phyloP scores from a whole-genome alignment of 2,329 filamentous ascomycete species.

The Talaromyces albobiverticillius region DNA sequence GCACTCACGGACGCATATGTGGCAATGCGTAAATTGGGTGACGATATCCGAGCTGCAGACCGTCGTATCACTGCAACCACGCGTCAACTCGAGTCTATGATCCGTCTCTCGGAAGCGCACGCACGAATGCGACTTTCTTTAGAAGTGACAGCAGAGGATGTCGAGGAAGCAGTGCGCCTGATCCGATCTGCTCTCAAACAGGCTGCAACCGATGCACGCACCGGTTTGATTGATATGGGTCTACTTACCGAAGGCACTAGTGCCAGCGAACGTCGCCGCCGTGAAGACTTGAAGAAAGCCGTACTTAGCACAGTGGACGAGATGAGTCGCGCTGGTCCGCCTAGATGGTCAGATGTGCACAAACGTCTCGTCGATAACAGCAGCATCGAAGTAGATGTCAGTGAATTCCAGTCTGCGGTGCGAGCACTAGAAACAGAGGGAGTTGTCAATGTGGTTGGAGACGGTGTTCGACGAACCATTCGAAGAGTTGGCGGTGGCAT shows the following conservation, averaged over 20 bases:
- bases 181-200: slow-evolving; percentile 96
- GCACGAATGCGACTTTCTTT: slow-evolving; percentile 90
- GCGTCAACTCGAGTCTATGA: slow-evolving; percentile 96
- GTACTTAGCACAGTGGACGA: slow-evolving; percentile 76
- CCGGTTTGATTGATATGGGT: slow-evolving; percentile 94
- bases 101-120: slow-evolving; percentile 91
- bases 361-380: slow-evolving; percentile 70
- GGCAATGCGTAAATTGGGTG: slow-evolving; percentile 89
- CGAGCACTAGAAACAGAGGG: slow-evolving; percentile 81
- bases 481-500: slow-evolving; percentile 64
- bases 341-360: slow-evolving; percentile 75
- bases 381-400: slow-evolving; percentile 66
- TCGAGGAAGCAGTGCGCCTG: slow-evolving; percentile 83
- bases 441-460: slow-evolving; percentile 72
- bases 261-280: slow-evolving; percentile 77
- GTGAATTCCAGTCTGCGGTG: slow-evolving; percentile 81
- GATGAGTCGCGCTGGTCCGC: slow-evolving; percentile 65
- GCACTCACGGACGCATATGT: slow-evolving; percentile 87
- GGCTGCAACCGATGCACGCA: slow-evolving; percentile 87
- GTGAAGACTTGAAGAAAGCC: slow-evolving; percentile 79
- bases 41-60: slow-evolving; percentile 81
- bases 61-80: slow-evolving; percentile 98
- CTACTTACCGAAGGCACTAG: slow-evolving; percentile 92
- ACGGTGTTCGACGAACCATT: slow-evolving; percentile 78
- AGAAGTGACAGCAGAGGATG: slow-evolving; percentile 75